A percentile compares a stretch with the other conserved stretches of the same genome.
These are phyloP conservation scores for Cyberlindnera xylosilytica DNA, from an alignment of 805 yeast genomes.

Conservation along the genomic window DNA sequence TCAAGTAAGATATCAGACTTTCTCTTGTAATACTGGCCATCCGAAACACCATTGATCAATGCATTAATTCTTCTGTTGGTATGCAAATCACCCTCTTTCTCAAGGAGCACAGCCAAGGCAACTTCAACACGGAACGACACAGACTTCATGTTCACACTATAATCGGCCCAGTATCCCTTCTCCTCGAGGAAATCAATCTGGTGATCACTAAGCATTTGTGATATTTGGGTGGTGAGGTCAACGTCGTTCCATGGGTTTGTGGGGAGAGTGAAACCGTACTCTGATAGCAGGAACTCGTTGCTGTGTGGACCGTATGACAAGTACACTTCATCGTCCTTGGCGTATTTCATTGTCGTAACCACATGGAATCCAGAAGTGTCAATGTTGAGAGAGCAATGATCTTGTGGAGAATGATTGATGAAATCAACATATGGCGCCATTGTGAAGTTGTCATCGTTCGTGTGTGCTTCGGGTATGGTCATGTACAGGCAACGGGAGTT, in stretches of 20 bases:
- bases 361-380: slow-evolving; percentile 53
- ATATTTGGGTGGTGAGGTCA: slow-evolving; percentile 52
- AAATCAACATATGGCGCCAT: slow-evolving; percentile 91
- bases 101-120: slow-evolving; percentile 61
- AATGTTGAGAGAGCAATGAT: slow-evolving; percentile 50
- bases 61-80: slow-evolving; percentile 22
- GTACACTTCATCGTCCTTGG: slow-evolving; percentile 52
- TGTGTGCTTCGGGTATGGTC: slow-evolving; percentile 54
- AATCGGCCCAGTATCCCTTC: slow-evolving; percentile 67
- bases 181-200: slow-evolving; percentile 47
- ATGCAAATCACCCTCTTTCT: slow-evolving; percentile 20
- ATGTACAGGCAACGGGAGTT: slow-evolving; percentile 89
- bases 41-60: slow-evolving; percentile 39
- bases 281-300: slow-evolving; percentile 76
- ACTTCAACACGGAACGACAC: slow-evolving; percentile 73
- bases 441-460: slow-evolving; percentile 67
- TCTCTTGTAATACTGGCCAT: slow-evolving; percentile 39
- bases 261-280: slow-evolving; percentile 74
- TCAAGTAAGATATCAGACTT: slow-evolving; percentile 31
- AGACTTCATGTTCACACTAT: slow-evolving; percentile 52
- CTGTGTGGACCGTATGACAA: slow-evolving; percentile 88
- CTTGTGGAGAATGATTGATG: slow-evolving; percentile 61
- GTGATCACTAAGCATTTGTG: slow-evolving; percentile 31
- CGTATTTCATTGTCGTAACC: slow-evolving; percentile 31
- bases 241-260: slow-evolving; percentile 65